Conservation (phyloP, 495 filamentous ascomycete genomes). For the Recurvomyces mirabilis region DNA sequence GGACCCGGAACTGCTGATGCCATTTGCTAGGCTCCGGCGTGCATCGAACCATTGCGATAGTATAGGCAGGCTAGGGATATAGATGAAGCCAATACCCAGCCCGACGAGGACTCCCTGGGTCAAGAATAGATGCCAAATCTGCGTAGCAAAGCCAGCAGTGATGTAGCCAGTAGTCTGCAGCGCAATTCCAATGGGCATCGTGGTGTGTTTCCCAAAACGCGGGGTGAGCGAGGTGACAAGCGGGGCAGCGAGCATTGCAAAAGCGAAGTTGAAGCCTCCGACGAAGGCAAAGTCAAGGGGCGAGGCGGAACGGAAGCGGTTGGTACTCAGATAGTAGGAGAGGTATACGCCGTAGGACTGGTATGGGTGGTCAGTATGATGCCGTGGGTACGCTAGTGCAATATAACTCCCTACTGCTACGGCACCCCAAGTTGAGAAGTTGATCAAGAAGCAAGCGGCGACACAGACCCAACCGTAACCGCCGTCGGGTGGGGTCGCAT, state of each 20-base stretch:
- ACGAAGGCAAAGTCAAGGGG: constrained; percentile 41
- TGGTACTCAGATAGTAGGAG: constrained; percentile 34
- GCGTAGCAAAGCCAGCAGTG: constrained; percentile 34
- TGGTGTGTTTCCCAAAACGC: constrained; percentile 26
- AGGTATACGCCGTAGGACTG: constrained; percentile 27
- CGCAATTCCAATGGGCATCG: constrained; percentile 32
- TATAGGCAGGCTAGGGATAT: constrained; percentile 55
- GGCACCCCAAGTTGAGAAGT: constrained; percentile 31
- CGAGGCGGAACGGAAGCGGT: constrained; percentile 32
- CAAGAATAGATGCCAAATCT: constrained; percentile 49
- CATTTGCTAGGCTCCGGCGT: constrained; percentile 57
- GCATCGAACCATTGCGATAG: constrained; percentile 69
- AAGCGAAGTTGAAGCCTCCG: constrained; percentile 37
- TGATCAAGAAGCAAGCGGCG: constrained; percentile 25
- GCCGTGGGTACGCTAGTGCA: background rate
- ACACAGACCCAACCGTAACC: constrained; percentile 39
- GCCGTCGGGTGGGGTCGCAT: constrained; percentile 28
- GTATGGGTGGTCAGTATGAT: background rate
- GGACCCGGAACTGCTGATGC: constrained; percentile 57
- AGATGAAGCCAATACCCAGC: constrained; percentile 62
- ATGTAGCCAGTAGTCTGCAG: constrained; percentile 32
- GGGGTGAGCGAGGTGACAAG: constrained; percentile 32
- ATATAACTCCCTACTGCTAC: background rate
- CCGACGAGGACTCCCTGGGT: constrained; percentile 70
- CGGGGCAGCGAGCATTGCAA: constrained; percentile 37